Evolutionary conservation across 495 filamentous ascomycete genomes (phyloP).

Genomic region (Clohesyomyces aquaticus): DNA sequence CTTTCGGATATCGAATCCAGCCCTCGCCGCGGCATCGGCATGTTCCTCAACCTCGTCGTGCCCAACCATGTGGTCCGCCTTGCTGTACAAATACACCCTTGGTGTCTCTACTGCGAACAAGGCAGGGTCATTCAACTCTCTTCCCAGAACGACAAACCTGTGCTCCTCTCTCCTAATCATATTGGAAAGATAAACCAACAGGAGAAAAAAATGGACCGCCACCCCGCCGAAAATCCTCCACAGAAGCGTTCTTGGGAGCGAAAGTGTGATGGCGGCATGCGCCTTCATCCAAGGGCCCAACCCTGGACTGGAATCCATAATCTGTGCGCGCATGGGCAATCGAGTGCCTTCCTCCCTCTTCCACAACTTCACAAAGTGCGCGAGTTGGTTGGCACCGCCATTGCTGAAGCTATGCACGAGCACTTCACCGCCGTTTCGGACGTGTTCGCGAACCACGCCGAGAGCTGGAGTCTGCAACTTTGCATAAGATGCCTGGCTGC

Average conservation of each 20-base stretch:
- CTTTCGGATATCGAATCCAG: constrained; percentile 31
- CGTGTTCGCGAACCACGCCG: constrained; percentile 19
- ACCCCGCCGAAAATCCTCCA: constrained; percentile 11
- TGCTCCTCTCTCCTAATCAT: constrained; percentile 17
- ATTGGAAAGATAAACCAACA: background rate
- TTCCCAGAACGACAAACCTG: constrained; percentile 8
- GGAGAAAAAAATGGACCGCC: constrained; percentile 16
- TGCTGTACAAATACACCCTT: constrained; percentile 42
- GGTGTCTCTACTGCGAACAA: constrained; percentile 24
- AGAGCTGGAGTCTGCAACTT: constrained; percentile 19
- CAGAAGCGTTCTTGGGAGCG: constrained; percentile 16
- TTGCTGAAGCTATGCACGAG: constrained; percentile 40
- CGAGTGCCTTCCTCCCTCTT: background rate
- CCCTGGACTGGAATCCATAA: constrained; percentile 39
- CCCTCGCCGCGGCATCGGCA: constrained; percentile 35
- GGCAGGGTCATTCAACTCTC: constrained; percentile 28
- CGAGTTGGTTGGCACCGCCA: constrained; percentile 33
- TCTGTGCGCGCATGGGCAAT: constrained; percentile 30
- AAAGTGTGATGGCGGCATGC: constrained; percentile 20
- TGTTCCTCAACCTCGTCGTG: constrained; percentile 42
- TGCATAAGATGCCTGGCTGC: background rate
- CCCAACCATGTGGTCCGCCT: constrained; percentile 38
- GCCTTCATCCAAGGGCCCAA: constrained; percentile 13
- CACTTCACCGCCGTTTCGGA: constrained; percentile 17
- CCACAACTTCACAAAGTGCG: constrained; percentile 24